These are phyloP conservation scores for Rubus idaeus DNA, from an alignment of 306 rosid species.

Conservation along the genomic window DNA sequence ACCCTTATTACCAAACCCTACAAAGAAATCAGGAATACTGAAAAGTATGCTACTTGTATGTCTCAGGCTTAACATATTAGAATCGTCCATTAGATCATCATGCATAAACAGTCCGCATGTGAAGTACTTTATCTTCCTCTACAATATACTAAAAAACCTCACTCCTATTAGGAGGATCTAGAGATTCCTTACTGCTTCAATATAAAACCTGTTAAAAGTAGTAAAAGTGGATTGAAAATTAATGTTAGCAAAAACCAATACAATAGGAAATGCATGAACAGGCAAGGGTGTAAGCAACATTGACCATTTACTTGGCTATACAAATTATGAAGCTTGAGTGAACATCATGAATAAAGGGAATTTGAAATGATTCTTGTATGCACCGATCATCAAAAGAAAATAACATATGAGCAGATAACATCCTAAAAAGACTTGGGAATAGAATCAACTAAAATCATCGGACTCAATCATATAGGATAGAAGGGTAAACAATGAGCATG, in stretches of 20 bases:
- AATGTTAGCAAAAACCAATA: background rate
- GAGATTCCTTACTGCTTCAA: constrained; percentile 39
- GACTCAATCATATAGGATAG: background rate
- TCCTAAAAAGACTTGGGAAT: too few relatives aligned
- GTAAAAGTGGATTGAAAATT: background rate
- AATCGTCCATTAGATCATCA: constrained; percentile 62
- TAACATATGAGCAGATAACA: background rate
- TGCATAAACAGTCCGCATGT: constrained; percentile 24
- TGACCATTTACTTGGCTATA: background rate
- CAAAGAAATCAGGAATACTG: constrained; percentile 59
- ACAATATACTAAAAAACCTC: constrained; percentile 26
- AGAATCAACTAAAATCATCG: background rate
- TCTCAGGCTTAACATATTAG: constrained; percentile 51
- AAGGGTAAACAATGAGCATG: constrained; percentile 21
- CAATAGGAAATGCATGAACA: background rate
- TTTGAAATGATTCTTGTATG: background rate
- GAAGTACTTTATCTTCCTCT: constrained; percentile 32
- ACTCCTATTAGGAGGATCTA: constrained; percentile 33
- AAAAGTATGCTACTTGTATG: constrained; percentile 56
- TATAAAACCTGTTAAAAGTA: background rate
- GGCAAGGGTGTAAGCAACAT: constrained; percentile 3
- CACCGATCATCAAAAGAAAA: background rate
- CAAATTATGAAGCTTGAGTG: background rate
- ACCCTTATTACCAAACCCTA: constrained; percentile 52
- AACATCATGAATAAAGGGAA: background rate